phyloP scores from a whole-genome alignment of 768 basidiomycete genomes.

The Kwoniella bestiolae region DNA sequence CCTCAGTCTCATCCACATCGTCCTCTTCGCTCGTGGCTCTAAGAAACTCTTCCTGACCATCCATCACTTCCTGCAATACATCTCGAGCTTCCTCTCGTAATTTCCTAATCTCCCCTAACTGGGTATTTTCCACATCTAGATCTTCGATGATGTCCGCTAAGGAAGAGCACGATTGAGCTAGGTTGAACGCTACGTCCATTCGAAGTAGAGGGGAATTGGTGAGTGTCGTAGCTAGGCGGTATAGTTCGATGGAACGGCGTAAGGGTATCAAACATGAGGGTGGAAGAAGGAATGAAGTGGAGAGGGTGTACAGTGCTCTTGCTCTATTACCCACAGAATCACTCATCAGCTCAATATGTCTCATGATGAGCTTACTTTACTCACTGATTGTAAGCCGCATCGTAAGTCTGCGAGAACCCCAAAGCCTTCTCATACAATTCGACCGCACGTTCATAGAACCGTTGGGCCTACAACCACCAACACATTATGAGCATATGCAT shows the following conservation, averaged over 20 bases:
- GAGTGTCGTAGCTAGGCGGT: conserved; percentile 34
- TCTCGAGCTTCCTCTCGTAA: conserved; percentile 44
- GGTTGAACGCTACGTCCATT: conserved; percentile 52
- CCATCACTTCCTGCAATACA: conserved; percentile 41
- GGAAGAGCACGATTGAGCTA: conserved; percentile 43
- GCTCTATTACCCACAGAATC: conserved; percentile 42
- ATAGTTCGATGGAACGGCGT: conserved; percentile 41
- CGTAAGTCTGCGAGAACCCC: conserved; percentile 47
- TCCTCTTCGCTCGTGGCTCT: conserved; percentile 31
- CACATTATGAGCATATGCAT: background rate
- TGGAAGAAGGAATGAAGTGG: conserved; percentile 50
- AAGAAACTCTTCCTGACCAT: conserved; percentile 51
- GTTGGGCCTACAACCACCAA: conserved; percentile 45
- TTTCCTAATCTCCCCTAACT: conserved; percentile 20
- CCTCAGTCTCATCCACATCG: conserved; percentile 29
- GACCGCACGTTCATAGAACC: conserved; percentile 52
- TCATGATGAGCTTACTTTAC: background rate
- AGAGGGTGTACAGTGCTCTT: conserved; percentile 49
- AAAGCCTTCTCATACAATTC: conserved; percentile 52
- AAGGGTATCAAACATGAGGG: conserved; percentile 36
- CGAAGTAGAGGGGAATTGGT: conserved; percentile 46
- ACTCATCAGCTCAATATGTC: no score
- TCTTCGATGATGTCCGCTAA: conserved; percentile 54
- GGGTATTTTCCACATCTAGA: conserved; percentile 18
- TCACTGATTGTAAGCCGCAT: conserved; percentile 47